Percentiles rank a stretch among this genome's conserved stretches.
phyloP scores from a whole-genome alignment of 176 grass and related monocot genomes.

The Juncus inflexus region DNA sequence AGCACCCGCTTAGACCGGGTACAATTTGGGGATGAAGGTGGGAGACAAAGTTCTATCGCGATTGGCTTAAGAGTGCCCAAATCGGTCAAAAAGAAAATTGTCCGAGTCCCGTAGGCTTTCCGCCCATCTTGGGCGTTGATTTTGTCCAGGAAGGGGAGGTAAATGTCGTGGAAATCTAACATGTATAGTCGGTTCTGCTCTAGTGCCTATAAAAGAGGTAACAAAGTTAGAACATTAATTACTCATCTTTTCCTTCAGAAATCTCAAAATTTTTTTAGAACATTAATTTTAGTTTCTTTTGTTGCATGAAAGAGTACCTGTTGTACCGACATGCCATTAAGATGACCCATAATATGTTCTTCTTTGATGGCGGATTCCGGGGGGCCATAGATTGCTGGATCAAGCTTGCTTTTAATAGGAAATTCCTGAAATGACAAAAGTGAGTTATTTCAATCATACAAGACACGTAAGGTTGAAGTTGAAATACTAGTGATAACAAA shows the following conservation, averaged over 20 bases:
- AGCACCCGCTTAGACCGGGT: constrained; percentile 70
- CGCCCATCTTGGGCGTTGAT: constrained; percentile 84
- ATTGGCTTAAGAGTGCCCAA: constrained; percentile 76
- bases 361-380: constrained; percentile 87
- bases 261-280: neutral
- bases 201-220: constrained; percentile 31
- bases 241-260: neutral
- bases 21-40: constrained; percentile 46
- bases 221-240: too few relatives aligned
- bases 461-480: too few relatives aligned
- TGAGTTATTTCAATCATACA: too few relatives aligned
- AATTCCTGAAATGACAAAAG: constrained; percentile 36
- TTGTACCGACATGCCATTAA: constrained; percentile 76
- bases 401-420: constrained; percentile 79
- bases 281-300: neutral
- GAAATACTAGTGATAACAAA: too few relatives aligned
- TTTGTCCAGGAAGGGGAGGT: constrained; percentile 72
- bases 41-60: constrained; percentile 81
- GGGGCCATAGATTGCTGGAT: constrained; percentile 61
- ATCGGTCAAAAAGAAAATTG: constrained; percentile 74
- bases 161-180: constrained; percentile 81
- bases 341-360: constrained; percentile 68
- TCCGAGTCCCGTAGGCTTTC: constrained; percentile 85
- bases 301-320: constrained; percentile 21
- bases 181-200: constrained; percentile 59